phyloP scores from a whole-genome alignment of 495 filamentous ascomycete genomes.

The Penicillium turbatum region DNA sequence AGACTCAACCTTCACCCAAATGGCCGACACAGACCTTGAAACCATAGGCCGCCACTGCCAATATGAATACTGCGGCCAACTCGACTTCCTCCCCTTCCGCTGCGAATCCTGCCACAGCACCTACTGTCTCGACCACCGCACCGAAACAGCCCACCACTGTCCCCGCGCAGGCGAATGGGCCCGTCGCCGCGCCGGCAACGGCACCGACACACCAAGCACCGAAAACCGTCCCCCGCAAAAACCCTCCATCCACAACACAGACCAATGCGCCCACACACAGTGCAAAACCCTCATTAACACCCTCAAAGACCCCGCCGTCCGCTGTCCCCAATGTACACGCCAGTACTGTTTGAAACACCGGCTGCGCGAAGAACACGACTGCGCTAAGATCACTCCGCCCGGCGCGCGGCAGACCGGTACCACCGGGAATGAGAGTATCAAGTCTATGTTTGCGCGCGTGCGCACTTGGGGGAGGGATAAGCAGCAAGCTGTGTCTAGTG shows the following conservation, averaged over 20 bases:
- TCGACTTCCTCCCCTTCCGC: slow-evolving; percentile 94
- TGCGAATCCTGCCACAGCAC: slow-evolving; percentile 85
- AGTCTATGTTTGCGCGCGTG: slow-evolving; percentile 59
- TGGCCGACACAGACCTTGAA: slow-evolving; percentile 65
- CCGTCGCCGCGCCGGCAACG: slow-evolving; percentile 47
- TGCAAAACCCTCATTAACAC: slow-evolving; percentile 91
- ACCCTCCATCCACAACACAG: slow-evolving; percentile 57
- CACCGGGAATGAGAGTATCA: slow-evolving; percentile 44
- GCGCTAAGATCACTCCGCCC: slow-evolving; percentile 62
- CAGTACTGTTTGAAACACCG: slow-evolving; percentile 93
- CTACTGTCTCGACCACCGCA: slow-evolving; percentile 93
- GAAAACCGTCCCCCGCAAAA: slow-evolving; percentile 35
- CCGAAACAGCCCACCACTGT: slow-evolving; percentile 79
- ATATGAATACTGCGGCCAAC: slow-evolving; percentile 81
- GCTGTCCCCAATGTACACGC: slow-evolving; percentile 74
- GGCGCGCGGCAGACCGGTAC: slow-evolving; percentile 46
- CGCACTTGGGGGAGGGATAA: slow-evolving; percentile 65
- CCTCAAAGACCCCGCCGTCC: slow-evolving; percentile 68
- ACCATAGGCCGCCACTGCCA: slow-evolving; percentile 90
- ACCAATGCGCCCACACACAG: slow-evolving; percentile 64
- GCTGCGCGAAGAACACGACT: slow-evolving; percentile 82
- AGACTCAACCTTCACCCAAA: slow-evolving; percentile 47
- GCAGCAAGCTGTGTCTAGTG: slow-evolving; percentile 41
- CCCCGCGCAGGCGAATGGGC: slow-evolving; percentile 84
- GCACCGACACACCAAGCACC: no score